Base-by-base conservation (phyloP, 345 rosid species). In the Physaria fendleri region DNA sequence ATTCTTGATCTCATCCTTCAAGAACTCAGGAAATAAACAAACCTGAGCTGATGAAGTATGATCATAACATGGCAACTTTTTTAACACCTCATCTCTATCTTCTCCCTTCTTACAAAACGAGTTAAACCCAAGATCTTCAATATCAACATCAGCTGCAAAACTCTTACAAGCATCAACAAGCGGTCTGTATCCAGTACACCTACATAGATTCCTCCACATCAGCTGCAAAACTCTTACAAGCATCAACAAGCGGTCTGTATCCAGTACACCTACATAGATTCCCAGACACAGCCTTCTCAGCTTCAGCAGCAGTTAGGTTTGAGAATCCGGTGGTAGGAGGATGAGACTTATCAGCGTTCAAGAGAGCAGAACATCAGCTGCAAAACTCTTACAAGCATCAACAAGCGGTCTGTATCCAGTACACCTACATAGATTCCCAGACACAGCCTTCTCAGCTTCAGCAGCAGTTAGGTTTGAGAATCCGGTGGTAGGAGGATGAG, bases 181-280 rank as follows among this genome's bases (percentile, higher is more conserved):
- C 0, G 99, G 86, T 40, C 97, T 83, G 58, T 93, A 93, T 15
- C 99, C 97, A 0, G 99, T 93, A 61, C 99, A 93, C n/a, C 95
- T 79, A 72, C 99, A 93, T 44, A 93, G 85, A 76, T 93, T 93
- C 28, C 97, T n/a, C 95, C 10, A 79, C 88, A 66, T 89, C 82
- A 14, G 75, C 63, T 6, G 95, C 82, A 71, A 89, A 93, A 69
- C 91, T 89, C 75, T 87, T 93, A 62, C 94, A 89, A 12, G 85
- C 94, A 66, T 93, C 95, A 24, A 72, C 86, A 37, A 93, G 82
- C 0, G 99, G 86, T 40, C 97, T 83, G 58, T 93, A 93, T 15
- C 99, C 97, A 0, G 99, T 93, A 61, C 99, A 93, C n/a, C 95
- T 79, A 72, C 99, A 93, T 44, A 93, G 85, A 76, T 93, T 93